Conservation (phyloP, 1,139 yeast genomes). For the Geotrichum reessii region DNA sequence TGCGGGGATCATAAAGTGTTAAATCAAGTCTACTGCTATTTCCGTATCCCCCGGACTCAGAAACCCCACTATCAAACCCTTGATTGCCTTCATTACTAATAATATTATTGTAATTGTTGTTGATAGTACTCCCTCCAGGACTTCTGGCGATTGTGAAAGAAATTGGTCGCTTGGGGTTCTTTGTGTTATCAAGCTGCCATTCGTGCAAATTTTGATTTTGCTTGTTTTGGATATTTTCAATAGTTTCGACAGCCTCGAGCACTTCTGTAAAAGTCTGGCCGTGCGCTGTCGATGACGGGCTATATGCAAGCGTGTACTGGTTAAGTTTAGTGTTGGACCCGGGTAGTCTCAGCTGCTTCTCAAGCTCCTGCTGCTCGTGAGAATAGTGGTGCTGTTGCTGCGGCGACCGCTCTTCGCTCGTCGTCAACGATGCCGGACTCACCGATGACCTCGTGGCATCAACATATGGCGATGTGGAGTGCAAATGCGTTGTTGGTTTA, state of each 20-base stretch:
- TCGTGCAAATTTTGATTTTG: conserved; percentile 2
- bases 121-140: conserved; percentile 11
- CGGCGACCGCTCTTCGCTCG: not conserved
- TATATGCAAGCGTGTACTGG: conserved; percentile 20
- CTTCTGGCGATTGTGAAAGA: conserved; percentile 21
- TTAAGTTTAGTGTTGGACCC: conserved; percentile 17
- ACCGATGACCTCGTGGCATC: conserved; percentile 23
- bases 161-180: conserved; percentile 13
- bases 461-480: not conserved
- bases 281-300: conserved; percentile 11
- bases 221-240: conserved; percentile 22
- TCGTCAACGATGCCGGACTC: conserved; percentile 24
- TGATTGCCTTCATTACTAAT: not conserved
- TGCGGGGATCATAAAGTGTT: not conserved
- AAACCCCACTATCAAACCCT: not conserved
- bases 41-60: not conserved
- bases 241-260: conserved; percentile 23
- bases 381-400: not conserved
- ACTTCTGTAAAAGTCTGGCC: conserved; percentile 24
- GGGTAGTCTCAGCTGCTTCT: not conserved
- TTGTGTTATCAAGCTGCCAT: conserved; percentile 11
- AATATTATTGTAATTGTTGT: not conserved
- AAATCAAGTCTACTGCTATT: not conserved
- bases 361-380: not conserved
- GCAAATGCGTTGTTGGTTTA: conserved; percentile 33